Percentiles rank a stretch among this genome's conserved stretches.
phyloP scores from a whole-genome alignment of 2,329 filamentous ascomycete genomes.

The Fusarium verrucosum region DNA sequence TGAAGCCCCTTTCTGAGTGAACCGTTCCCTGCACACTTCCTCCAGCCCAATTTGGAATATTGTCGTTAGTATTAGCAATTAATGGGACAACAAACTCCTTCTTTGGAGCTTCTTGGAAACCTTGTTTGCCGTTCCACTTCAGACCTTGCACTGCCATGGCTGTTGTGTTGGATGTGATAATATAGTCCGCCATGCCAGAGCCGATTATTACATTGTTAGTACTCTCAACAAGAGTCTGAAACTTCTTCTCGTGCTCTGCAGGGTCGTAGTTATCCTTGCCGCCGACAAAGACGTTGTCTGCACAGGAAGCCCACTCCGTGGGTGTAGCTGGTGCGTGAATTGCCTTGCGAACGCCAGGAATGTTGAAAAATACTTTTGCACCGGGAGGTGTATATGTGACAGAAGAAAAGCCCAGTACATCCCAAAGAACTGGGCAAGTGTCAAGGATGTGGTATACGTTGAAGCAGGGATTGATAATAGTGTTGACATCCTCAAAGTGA shows the following conservation, averaged over 20 bases:
- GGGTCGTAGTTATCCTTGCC: not conserved
- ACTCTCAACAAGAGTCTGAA: conserved; percentile 8
- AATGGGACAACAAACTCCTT: conserved; percentile 13
- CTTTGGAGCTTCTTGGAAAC: not conserved
- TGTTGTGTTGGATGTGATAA: conserved; percentile 20
- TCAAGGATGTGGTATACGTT: conserved; percentile 15
- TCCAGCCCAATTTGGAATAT: conserved; percentile 20
- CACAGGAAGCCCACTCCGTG: conserved; percentile 7
- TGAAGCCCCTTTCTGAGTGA: conserved; percentile 7
- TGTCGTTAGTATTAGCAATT: conserved; percentile 6
- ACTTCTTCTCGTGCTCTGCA: conserved; percentile 10
- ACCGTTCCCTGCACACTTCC: conserved; percentile 12
- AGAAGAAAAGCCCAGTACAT: not conserved
- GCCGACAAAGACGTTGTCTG: not conserved
- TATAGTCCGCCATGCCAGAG: conserved; percentile 13
- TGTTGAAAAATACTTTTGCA: conserved; percentile 2
- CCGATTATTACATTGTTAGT: conserved; percentile 21
- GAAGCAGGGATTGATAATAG: conserved; percentile 15
- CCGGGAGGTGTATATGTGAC: conserved; percentile 8
- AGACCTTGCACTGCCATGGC: not conserved
- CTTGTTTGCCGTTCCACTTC: conserved; percentile 15
- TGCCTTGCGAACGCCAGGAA: conserved; percentile 3
- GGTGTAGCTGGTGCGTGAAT: not conserved
- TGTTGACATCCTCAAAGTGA: conserved; percentile 9
- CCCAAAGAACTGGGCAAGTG: conserved; percentile 9